These are phyloP conservation scores for Hygrophoropsis aurantiaca DNA, from an alignment of 768 basidiomycete genomes.

Conservation along the genomic window DNA sequence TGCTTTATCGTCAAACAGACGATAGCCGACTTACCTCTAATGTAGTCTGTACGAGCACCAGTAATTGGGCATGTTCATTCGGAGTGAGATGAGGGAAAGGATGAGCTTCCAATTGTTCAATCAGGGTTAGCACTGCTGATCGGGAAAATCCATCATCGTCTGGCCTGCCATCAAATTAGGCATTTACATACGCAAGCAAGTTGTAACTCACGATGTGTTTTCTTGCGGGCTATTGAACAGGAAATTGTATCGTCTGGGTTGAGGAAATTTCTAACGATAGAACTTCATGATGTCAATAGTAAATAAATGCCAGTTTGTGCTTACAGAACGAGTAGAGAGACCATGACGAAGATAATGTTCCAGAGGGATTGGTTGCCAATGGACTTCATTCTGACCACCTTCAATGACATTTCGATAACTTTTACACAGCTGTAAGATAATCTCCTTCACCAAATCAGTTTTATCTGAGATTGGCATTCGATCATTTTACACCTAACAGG, in stretches of 20 bases:
- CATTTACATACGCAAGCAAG: not conserved
- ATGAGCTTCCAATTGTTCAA: conserved; percentile 60
- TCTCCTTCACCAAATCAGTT: conserved; percentile 78
- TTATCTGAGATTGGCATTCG: conserved; percentile 54
- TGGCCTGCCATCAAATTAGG: conserved; percentile 30
- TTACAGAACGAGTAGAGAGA: conserved; percentile 13
- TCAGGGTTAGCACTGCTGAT: conserved; percentile 54
- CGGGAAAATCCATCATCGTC: conserved; percentile 64
- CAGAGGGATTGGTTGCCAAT: conserved; percentile 54
- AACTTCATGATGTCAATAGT: not conserved
- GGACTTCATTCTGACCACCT: conserved; percentile 11
- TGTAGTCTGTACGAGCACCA: conserved; percentile 84
- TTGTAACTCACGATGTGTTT: conserved; percentile 43
- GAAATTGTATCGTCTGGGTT: conserved; percentile 42
- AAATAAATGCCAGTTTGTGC: conserved; percentile 6
- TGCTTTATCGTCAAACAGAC: conserved; percentile 2
- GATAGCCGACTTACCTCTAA: conserved; percentile 61
- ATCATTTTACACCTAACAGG: not conserved
- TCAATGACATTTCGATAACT: conserved; percentile 10
- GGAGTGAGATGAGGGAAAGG: conserved; percentile 71
- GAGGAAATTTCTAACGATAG: not conserved
- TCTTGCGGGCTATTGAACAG: conserved; percentile 52
- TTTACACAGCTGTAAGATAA: conserved; percentile 67
- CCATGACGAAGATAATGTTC: conserved; percentile 39
- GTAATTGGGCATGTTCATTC: conserved; percentile 81